Conservation (phyloP, 1,139 yeast genomes). For the Candida albicans region DNA sequence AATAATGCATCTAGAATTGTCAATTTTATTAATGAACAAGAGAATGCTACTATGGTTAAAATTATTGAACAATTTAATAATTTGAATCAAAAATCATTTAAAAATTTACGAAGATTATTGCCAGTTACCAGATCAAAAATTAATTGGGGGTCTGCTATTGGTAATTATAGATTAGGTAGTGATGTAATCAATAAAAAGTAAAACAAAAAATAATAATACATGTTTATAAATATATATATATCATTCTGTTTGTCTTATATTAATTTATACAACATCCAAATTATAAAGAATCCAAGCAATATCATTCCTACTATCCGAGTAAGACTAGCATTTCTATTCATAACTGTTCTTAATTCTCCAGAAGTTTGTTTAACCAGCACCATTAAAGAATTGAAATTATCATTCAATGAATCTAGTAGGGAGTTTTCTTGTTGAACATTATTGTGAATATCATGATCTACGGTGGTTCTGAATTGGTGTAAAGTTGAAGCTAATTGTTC, state of each 20-base stretch:
- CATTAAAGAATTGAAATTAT: slow-evolving; percentile 61
- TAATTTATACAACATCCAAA: slow-evolving; percentile 66
- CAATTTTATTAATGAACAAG: slow-evolving; percentile 56
- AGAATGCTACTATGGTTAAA: slow-evolving; percentile 58
- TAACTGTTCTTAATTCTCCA: slow-evolving; percentile 55
- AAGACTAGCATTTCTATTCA: slow-evolving; percentile 46
- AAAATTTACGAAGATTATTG: slow-evolving; percentile 81
- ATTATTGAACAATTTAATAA: slow-evolving; percentile 66
- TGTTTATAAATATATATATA: background rate
- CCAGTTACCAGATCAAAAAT: slow-evolving; percentile 91
- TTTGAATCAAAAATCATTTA: slow-evolving; percentile 79
- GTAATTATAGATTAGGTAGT: slow-evolving; percentile 83
- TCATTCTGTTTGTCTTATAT: slow-evolving; percentile 4
- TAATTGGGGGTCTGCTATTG: slow-evolving; percentile 94
- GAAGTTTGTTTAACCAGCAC: slow-evolving; percentile 67
- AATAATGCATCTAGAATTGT: slow-evolving; percentile 37
- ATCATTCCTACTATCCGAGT: slow-evolving; percentile 48
- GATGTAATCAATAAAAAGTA: slow-evolving; percentile 57
- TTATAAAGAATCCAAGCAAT: slow-evolving; percentile 57
- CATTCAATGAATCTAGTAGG: slow-evolving; percentile 56
- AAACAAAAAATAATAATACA: background rate
- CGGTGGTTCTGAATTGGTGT: slow-evolving; percentile 46
- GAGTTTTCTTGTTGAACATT: slow-evolving; percentile 43
- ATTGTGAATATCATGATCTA: slow-evolving; percentile 45
- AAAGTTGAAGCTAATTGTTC: slow-evolving; percentile 47